Percentiles rank a stretch among this genome's conserved stretches.
Evolutionary conservation across 768 basidiomycete species (phyloP).

Genomic region (Termitomyces sp.): DNA sequence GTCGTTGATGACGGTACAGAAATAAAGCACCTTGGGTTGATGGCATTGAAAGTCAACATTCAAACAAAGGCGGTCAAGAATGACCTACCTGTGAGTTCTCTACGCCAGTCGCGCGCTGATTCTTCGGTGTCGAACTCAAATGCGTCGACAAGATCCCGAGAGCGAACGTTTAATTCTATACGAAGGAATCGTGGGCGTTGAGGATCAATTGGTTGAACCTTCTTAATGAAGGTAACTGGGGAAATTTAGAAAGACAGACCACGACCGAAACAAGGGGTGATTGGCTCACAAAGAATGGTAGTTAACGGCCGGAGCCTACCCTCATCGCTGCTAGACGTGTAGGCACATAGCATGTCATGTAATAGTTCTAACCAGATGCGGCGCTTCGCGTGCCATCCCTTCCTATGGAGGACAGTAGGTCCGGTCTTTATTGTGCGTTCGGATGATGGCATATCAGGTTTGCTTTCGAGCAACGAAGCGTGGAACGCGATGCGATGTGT

Average conservation of each 20-base stretch:
- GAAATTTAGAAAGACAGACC: background rate
- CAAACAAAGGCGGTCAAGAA: background rate
- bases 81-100: slow-evolving; percentile 42
- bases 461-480: slow-evolving; percentile 52
- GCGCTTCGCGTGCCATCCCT: slow-evolving; percentile 42
- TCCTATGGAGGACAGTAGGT: slow-evolving; percentile 44
- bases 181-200: slow-evolving; percentile 42
- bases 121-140: slow-evolving; percentile 61
- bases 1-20: slow-evolving; percentile 43
- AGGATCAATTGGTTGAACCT: slow-evolving; percentile 43
- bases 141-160: slow-evolving; percentile 23
- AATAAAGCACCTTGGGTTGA: slow-evolving; percentile 41
- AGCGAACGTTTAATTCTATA: slow-evolving; percentile 32
- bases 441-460: slow-evolving; percentile 28
- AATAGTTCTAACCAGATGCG: slow-evolving; percentile 64
- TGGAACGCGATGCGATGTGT: slow-evolving; percentile 67
- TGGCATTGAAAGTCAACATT: background rate
- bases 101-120: slow-evolving; percentile 47
- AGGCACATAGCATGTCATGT: slow-evolving; percentile 58
- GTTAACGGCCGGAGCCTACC: slow-evolving; percentile 54
- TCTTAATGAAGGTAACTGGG: slow-evolving; percentile 48
- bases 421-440: slow-evolving; percentile 48
- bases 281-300: slow-evolving; percentile 47
- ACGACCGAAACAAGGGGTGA: background rate
- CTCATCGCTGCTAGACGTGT: slow-evolving; percentile 52